phyloP scores from a whole-genome alignment of 805 yeast genomes.

The Wickerhamomyces bisporus region DNA sequence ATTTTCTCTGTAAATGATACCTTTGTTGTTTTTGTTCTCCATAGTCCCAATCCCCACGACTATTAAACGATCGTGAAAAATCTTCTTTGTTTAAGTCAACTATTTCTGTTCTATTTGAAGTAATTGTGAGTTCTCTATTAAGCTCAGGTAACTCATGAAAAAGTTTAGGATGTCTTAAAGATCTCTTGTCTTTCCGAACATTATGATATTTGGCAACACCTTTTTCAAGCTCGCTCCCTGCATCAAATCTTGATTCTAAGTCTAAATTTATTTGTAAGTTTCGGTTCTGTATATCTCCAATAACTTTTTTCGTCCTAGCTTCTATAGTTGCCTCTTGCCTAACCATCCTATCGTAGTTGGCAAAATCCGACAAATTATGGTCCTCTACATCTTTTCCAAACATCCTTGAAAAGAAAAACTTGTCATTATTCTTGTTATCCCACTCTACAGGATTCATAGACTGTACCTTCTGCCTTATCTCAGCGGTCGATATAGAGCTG shows the following conservation, averaged over 20 bases:
- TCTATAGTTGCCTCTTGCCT: conserved; percentile 28
- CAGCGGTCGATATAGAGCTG: conserved; percentile 10
- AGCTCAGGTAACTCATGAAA: background rate
- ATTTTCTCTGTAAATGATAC: conserved; percentile 45
- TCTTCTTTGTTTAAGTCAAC: conserved; percentile 18
- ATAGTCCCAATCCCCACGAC: conserved; percentile 1
- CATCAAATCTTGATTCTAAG: conserved; percentile 21
- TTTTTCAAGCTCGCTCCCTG: conserved; percentile 16
- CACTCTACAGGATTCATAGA: conserved; percentile 14
- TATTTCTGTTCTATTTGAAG: conserved; percentile 22
- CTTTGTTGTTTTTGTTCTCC: conserved; percentile 3
- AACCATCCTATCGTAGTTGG: conserved; percentile 28
- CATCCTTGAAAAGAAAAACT: conserved; percentile 25
- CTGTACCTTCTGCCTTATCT: conserved; percentile 12
- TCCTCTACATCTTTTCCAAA: conserved; percentile 9
- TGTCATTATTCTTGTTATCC: conserved; percentile 21
- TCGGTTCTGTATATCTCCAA: conserved; percentile 12
- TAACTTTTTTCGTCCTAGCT: conserved; percentile 19
- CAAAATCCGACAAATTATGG: conserved; percentile 26
- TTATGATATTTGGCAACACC: background rate
- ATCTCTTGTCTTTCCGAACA: background rate
- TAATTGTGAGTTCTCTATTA: background rate
- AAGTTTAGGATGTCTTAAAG: background rate
- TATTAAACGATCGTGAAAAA: conserved; percentile 2
- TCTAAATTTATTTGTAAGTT: conserved; percentile 18